Conservation (phyloP, 2,329 filamentous ascomycete species). For the Neocucurbitaria cava region DNA sequence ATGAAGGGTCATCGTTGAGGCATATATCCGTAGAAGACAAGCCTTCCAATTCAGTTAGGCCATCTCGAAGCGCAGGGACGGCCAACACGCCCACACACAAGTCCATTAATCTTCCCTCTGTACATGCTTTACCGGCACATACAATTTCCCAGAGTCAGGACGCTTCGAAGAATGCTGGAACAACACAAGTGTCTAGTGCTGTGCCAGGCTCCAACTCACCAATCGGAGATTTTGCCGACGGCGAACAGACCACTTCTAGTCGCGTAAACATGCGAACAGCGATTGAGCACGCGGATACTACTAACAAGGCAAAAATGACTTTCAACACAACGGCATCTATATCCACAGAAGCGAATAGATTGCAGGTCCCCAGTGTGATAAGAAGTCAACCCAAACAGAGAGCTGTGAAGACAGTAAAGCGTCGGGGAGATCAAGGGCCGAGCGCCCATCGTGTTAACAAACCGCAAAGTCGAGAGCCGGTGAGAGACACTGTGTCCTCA, state of each 20-base stretch:
- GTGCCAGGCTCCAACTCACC: neutral
- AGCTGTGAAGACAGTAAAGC: conserved; percentile 12
- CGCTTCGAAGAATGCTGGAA: neutral
- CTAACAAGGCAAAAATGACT: neutral
- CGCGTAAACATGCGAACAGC: conserved; percentile 6
- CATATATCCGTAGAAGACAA: neutral
- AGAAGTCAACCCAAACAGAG: conserved; percentile 1
- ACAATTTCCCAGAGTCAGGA: neutral
- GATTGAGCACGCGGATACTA: conserved; percentile 3
- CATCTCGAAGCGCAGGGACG: neutral
- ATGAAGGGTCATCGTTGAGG: neutral
- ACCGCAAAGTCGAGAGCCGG: neutral
- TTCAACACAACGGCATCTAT: neutral
- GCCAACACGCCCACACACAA: no score
- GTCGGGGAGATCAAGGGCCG: neutral
- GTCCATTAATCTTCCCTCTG: neutral
- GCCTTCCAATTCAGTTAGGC: neutral
- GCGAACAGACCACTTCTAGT: conserved; percentile 14
- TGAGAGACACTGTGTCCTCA: neutral
- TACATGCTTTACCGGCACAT: neutral
- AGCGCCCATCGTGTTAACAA: neutral
- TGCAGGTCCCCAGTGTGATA: neutral
- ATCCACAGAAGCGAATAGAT: neutral
- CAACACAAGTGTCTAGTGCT: neutral
- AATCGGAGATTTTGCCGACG: conserved; percentile 15